Conservation (phyloP, 2,329 filamentous ascomycete species). For the Hymenoscyphus albidus region DNA sequence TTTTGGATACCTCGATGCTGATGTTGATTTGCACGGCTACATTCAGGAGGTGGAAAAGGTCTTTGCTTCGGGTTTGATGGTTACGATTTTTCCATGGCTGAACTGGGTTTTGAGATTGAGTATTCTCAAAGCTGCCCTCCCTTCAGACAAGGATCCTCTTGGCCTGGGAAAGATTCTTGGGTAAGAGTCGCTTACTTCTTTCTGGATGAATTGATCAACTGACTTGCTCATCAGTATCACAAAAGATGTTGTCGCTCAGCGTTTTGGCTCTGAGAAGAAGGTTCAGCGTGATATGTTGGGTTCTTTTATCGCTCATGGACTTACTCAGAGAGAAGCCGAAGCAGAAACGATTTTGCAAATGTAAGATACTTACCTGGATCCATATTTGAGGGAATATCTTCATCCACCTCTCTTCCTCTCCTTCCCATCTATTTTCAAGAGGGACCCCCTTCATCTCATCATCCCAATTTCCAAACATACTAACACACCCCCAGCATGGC, state of each 20-base stretch:
- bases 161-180: conserved; percentile 43
- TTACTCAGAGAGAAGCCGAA: conserved; percentile 23
- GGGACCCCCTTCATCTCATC: background rate
- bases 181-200: conserved; percentile 33
- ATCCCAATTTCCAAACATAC: background rate
- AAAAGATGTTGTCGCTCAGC: conserved; percentile 43
- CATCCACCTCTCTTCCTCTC: background rate
- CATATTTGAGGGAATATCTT: background rate
- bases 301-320: conserved; percentile 38
- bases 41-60: conserved; percentile 5
- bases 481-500: conserved; percentile 37
- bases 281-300: conserved; percentile 50
- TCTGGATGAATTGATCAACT: background rate
- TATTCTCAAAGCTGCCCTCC: conserved; percentile 41
- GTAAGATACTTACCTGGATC: conserved; percentile 58
- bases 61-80: conserved; percentile 32
- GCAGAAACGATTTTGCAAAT: conserved; percentile 24
- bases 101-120: conserved; percentile 41
- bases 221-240: conserved; percentile 33
- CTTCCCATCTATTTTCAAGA: background rate
- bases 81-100: conserved; percentile 42
- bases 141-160: conserved; percentile 38
- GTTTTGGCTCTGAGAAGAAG: conserved; percentile 43
- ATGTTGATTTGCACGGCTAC: conserved; percentile 28
- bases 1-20: conserved; percentile 47